Conservation (phyloP, 257 asterid species). For the Prunella vulgaris region DNA sequence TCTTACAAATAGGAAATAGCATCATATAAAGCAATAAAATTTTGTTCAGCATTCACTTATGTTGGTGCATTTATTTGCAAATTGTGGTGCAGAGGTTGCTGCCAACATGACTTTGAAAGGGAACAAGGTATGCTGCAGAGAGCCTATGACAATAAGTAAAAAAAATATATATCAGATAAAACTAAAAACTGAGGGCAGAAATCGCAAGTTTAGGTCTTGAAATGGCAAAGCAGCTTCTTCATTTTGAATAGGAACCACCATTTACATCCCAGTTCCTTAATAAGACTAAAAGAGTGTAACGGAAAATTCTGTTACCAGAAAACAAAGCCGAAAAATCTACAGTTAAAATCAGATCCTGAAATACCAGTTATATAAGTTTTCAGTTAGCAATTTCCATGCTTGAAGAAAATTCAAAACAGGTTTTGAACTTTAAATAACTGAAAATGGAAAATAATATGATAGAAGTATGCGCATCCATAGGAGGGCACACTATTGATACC, state of each 20-base stretch:
- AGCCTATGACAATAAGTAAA: background rate
- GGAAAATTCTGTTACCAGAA: background rate
- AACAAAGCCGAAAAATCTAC: background rate
- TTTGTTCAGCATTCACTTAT: background rate
- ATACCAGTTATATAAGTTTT: background rate
- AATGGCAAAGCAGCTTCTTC: background rate
- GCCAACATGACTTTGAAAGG: background rate
- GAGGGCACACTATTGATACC: background rate
- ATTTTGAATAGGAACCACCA: background rate
- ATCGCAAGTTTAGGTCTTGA: background rate
- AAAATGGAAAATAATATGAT: background rate
- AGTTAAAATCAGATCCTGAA: conserved; percentile 5
- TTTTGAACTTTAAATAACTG: background rate
- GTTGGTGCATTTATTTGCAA: background rate
- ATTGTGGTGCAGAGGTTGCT: background rate
- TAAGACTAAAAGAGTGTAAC: background rate
- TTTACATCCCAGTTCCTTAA: background rate
- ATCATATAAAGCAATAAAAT: conserved; percentile 2
- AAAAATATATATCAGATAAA: background rate
- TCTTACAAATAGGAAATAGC: conserved; percentile 18
- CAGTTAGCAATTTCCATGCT: background rate
- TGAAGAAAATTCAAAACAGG: background rate
- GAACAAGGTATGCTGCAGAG: background rate
- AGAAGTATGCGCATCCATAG: background rate
- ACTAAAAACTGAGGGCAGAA: background rate